Evolutionary conservation across 1,284 basidiomycete species (phyloP).

Genomic region (Leccinum subrobustum): DNA sequence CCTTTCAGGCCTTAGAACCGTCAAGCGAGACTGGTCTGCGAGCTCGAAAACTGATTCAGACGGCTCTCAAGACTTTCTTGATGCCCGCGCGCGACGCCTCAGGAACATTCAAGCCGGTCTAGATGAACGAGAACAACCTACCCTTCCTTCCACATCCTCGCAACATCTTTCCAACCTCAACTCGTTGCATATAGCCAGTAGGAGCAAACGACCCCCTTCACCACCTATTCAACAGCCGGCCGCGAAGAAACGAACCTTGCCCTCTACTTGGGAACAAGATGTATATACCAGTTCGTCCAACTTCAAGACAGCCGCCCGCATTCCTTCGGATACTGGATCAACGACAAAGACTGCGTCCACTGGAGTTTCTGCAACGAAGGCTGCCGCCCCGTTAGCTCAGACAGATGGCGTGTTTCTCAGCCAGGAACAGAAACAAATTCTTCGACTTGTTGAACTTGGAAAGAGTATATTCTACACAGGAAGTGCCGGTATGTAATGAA

Average conservation of each 20-base stretch:
- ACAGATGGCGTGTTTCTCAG: constrained; percentile 62
- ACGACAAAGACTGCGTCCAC: constrained; percentile 5
- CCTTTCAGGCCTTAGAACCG: constrained; percentile 46
- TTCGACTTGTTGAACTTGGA: constrained; percentile 70
- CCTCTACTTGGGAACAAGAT: constrained; percentile 44
- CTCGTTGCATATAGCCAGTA: constrained; percentile 31
- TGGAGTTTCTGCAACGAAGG: constrained; percentile 8
- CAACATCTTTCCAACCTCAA: constrained; percentile 22
- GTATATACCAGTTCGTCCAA: constrained; percentile 30
- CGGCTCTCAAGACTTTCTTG: constrained; percentile 29
- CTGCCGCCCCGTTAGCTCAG: constrained; percentile 32
- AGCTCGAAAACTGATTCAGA: constrained; percentile 36
- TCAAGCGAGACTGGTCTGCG: constrained; percentile 48
- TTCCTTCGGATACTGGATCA: constrained; percentile 11
- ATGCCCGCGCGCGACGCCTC: constrained; percentile 45
- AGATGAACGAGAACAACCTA: constrained; percentile 20
- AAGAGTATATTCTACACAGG: constrained; percentile 96
- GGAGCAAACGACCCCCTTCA: constrained; percentile 48
- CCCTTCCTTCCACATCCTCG: constrained; percentile 22
- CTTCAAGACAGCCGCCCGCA: constrained; percentile 15
- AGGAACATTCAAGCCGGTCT: constrained; percentile 48
- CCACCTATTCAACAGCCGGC: constrained; percentile 33
- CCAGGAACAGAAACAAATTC: constrained; percentile 80
- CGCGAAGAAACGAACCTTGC: constrained; percentile 57
- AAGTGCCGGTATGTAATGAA: constrained; percentile 75